Conservation (phyloP, 345 rosid species). For the Ceriops tagal region DNA sequence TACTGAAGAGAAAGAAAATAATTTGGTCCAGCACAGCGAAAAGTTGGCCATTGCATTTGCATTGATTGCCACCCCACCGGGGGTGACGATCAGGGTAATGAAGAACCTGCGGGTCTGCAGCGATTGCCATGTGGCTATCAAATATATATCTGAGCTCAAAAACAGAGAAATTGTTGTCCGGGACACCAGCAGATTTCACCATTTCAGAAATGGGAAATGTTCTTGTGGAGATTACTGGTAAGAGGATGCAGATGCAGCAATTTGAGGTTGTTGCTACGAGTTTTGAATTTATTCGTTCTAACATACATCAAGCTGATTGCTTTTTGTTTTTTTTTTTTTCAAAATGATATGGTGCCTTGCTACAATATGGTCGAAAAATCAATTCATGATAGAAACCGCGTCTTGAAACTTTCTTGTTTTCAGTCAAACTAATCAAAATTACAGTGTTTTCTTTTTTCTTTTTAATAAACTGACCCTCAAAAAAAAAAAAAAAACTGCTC, state of each 20-base stretch:
- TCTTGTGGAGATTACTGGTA: constrained; percentile 83
- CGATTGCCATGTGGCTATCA: constrained; percentile 74
- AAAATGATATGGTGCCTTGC: too few species aligned
- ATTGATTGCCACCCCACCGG: constrained; percentile 47
- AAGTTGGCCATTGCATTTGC: constrained; percentile 75
- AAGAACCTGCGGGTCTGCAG: constrained; percentile 72
- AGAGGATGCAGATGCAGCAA: background rate
- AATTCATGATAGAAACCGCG: too few species aligned
- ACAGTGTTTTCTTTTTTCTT: too few species aligned
- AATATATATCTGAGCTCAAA: constrained; percentile 56
- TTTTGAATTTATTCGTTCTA: too few species aligned
- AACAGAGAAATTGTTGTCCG: constrained; percentile 61
- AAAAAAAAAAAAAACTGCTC: too few species aligned
- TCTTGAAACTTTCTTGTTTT: too few species aligned
- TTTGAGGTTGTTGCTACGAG: too few species aligned
- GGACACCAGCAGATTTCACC: constrained; percentile 83
- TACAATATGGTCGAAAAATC: too few species aligned
- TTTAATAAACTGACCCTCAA: too few species aligned
- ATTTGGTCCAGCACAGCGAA: constrained; percentile 67
- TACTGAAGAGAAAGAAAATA: constrained; percentile 68
- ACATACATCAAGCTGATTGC: too few species aligned
- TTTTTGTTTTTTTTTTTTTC: too few species aligned
- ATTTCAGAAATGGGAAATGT: constrained; percentile 65
- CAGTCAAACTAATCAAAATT: too few species aligned
- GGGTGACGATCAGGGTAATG: constrained; percentile 66